Evolutionary conservation across 1,284 basidiomycete genomes (phyloP), one percentile per base, ranked within the genome.

Genomic region (Stygiomarasmius scandens): DNA sequence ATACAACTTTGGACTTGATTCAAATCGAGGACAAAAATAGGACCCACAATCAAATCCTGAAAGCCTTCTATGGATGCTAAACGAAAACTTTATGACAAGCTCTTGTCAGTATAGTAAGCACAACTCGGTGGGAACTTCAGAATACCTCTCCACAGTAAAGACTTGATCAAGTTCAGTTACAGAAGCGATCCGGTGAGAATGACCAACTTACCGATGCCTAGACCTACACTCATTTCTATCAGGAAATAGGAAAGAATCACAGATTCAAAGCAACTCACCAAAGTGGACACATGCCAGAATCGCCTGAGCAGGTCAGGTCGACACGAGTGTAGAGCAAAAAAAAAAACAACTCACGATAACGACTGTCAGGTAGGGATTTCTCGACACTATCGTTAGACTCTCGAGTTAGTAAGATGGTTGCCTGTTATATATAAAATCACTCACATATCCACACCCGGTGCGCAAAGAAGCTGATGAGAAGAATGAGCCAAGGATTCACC

Each of bases 371-470:
- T 67, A 64, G 23, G 59, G 23, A 58, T 76, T 77, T 54, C 65
- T 58, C 27, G 76, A 77, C 66, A 78, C 76, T 78, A 56, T 22
- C 46, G 59, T 27, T 38, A 29, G 52, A 54, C 44, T 38, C 14
- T 38, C 24, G 52, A 50, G 43, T 12, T 41, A 25, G 24, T 54
- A 38, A 49, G 23, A 53, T 53, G 34, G 14, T 12, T 50, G n/a
- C 27, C 38, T 51, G 44, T n/a, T 36, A 53, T 22, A 29, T 54
- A n/a, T 43, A 27, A 29, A 32, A 55, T 32, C 8, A 65, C 69
- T 34, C 62, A 77, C 77, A 68, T 62, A 71, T 72, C 75, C 72
- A 76, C 10, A 78, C 74, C 49, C 77, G 72, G n/a, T 72, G 74
- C 32, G 74, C 75, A 60, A 77, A 78, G 63, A 77, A 78, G 59